Percentiles rank a stretch among this genome's conserved stretches.
These are phyloP conservation scores for Hymenoscyphus linearis DNA, from an alignment of 2,329 filamentous ascomycete species.

Conservation along the genomic window DNA sequence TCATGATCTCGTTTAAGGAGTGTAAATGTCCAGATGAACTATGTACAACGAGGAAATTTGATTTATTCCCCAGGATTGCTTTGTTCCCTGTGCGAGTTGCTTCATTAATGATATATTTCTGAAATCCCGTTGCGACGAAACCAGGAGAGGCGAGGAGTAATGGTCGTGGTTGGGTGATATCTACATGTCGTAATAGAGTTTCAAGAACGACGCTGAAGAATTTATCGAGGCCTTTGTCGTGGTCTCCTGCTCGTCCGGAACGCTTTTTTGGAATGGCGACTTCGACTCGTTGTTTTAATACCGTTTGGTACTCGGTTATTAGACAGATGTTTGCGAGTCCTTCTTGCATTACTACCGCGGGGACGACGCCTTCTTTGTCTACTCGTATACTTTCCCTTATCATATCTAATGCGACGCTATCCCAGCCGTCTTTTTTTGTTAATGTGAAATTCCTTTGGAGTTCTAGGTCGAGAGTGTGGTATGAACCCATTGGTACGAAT, in stretches of 20 bases:
- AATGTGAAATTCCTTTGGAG: constrained; percentile 82
- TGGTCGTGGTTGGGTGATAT: constrained; percentile 65
- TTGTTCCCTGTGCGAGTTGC: constrained; percentile 59
- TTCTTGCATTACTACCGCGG: constrained; percentile 92
- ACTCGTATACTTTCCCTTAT: constrained; percentile 74
- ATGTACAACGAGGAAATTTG: constrained; percentile 69
- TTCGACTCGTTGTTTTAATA: constrained; percentile 67
- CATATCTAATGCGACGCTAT: constrained; percentile 76
- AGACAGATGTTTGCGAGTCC: constrained; percentile 77
- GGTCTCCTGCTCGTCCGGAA: constrained; percentile 52
- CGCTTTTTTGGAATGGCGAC: constrained; percentile 63
- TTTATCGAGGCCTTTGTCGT: constrained; percentile 64
- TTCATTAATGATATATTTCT: constrained; percentile 66
- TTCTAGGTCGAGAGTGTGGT: constrained; percentile 77
- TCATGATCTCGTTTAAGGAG: constrained; percentile 79
- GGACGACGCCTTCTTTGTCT: constrained; percentile 74
- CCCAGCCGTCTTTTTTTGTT: constrained; percentile 83
- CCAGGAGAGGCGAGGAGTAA: constrained; percentile 84
- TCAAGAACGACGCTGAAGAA: constrained; percentile 77
- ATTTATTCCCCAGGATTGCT: constrained; percentile 56
- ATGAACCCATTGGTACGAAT: constrained; percentile 60
- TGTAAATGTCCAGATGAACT: constrained; percentile 82
- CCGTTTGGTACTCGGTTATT: constrained; percentile 73
- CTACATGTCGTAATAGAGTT: constrained; percentile 71
- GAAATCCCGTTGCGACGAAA: constrained; percentile 78